Evolutionary conservation across 352 stramenopile genomes (phyloP).

Genomic region (Globisporangium camurandrum): DNA sequence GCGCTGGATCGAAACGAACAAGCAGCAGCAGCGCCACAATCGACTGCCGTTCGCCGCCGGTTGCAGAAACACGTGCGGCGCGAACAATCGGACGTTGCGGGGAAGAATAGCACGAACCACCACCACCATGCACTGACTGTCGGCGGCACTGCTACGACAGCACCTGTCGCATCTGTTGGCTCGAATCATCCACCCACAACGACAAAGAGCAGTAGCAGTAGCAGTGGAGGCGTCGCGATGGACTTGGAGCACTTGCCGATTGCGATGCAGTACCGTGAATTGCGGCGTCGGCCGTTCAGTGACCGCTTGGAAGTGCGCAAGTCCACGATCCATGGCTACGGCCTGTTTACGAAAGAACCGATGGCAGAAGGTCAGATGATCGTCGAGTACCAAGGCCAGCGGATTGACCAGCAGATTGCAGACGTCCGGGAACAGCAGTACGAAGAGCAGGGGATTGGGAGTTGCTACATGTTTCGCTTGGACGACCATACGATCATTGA

Average conservation of each 20-base stretch:
- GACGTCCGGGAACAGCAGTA: slow-evolving; percentile 93
- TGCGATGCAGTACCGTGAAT: slow-evolving; percentile 88
- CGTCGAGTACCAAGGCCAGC: slow-evolving; percentile 95
- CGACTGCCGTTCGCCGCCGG: slow-evolving; percentile 16
- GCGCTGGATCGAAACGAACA: too few species aligned
- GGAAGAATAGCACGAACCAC: slow-evolving; percentile 6
- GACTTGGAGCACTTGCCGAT: slow-evolving; percentile 78
- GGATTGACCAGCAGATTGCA: slow-evolving; percentile 86
- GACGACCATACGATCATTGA: slow-evolving; percentile 94
- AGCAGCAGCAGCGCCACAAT: slow-evolving; percentile 8
- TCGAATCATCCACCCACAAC: background rate
- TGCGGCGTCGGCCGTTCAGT: slow-evolving; percentile 87
- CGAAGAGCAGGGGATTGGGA: slow-evolving; percentile 90
- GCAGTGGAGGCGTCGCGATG: slow-evolving; percentile 43
- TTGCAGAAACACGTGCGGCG: slow-evolving; percentile 48
- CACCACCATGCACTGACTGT: too few species aligned
- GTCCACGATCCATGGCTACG: slow-evolving; percentile 95
- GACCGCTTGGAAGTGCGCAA: slow-evolving; percentile 89
- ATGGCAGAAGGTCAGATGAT: slow-evolving; percentile 93
- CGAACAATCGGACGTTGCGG: slow-evolving; percentile 21
- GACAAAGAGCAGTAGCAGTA: slow-evolving; percentile 11
- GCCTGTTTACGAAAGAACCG: slow-evolving; percentile 92
- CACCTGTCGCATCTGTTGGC: slow-evolving; percentile 4
- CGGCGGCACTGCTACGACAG: slow-evolving; percentile 3
- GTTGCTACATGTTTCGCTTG: slow-evolving; percentile 97